Base-by-base conservation (phyloP, 2,329 filamentous ascomycete genomes). In the Fusarium chlamydosporum region DNA sequence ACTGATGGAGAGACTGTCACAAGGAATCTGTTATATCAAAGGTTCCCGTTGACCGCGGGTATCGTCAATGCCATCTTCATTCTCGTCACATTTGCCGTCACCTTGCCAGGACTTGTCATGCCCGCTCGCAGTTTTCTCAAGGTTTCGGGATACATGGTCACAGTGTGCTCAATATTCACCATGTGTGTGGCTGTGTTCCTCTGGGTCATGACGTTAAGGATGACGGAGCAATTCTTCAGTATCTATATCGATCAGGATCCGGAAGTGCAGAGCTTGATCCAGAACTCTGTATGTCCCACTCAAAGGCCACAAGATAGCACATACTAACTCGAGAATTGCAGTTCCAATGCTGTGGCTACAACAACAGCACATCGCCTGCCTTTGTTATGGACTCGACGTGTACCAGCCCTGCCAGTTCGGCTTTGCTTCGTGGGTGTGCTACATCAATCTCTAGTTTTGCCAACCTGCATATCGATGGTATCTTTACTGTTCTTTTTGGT, bases 271-370 rank as follows among this genome's bases (percentile, higher is more conserved):
- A 87, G 86, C 68, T 80, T 94, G 55, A 83, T 96, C 76, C 92
- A 96, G 79, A 85, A 87, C 72, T 83, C 86, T 75, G 91, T 93
- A 81, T 54, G 86, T 68, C 29, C 27, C n/a, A 40, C 29, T 10
- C 10, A 6, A 18, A 27, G 6, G 18, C 4, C 10, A 26, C 11
- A 9, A 12, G 7, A 38, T 9, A 26, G 50, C 13, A 33, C 8
- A 13, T 15, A 37, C 40, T 52, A 43, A 61, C 35, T 15, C 15
- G 9, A 12, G 35, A 23, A 5, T 15, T 46, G 3, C 74, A 93
- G 89, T 94, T 95, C 77, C 77, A 88, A 72, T 96, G 92, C 86
- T 96, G 92, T 73, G 92, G 92, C 65, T 96, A 92, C 81, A 81
- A 87, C 72, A 93, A 94, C 80, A 88, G 86, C 77, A 91, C 89